Base-by-base conservation (phyloP, 2,329 filamentous ascomycete species). In the Penicillium sp. region DNA sequence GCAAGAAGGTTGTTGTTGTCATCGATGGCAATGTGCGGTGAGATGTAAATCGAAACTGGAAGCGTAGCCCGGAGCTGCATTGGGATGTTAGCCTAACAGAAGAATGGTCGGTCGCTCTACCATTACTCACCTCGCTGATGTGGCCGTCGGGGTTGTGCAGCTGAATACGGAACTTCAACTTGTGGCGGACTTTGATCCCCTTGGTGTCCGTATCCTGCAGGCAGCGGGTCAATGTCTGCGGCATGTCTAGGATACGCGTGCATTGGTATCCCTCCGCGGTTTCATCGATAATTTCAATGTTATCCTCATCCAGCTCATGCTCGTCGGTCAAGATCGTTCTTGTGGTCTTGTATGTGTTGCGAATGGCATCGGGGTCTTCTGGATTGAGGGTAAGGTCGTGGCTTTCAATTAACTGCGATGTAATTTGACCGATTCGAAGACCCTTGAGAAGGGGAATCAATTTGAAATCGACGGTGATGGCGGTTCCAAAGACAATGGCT, bases 131-230 rank as follows among this genome's bases (percentile, higher is more conserved):
- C 82, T 97, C 93, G 53, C 92, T 97, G 53, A 92, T 83, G 69
- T 97, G 94, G 0, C 92, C 93, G 70, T 99, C 94, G 0, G 94
- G 93, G 66, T 99, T 97, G 73, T 91, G 88, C 37, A 99, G 83
- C 44, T 93, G 90, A 57, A 97, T 88, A 47, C 90, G 91, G 68
- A 97, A 83, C 77, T 93, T 93, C 63, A 97, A 82, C 76, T 96
- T 96, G 74, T 99, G 94, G 53, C 90, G 84, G 50, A 97, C 84
- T 73, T 94, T 96, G 77, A 99, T 95, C 48, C 90, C 90, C 65
- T 90, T 87, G 22, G 88, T 87, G 66, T 96, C 91, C 43, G 94
- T 87, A 67, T 96, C 92, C 73, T 99, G 94, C 48, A 96, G 79
- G 75, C 93, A 97, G 62, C 85, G 84, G 63, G 87, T 87, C 59